Evolutionary conservation across 148 eudicot genomes (phyloP), one percentile per base, ranked within the genome.

Genomic region (Vaccinium myrtillus): DNA sequence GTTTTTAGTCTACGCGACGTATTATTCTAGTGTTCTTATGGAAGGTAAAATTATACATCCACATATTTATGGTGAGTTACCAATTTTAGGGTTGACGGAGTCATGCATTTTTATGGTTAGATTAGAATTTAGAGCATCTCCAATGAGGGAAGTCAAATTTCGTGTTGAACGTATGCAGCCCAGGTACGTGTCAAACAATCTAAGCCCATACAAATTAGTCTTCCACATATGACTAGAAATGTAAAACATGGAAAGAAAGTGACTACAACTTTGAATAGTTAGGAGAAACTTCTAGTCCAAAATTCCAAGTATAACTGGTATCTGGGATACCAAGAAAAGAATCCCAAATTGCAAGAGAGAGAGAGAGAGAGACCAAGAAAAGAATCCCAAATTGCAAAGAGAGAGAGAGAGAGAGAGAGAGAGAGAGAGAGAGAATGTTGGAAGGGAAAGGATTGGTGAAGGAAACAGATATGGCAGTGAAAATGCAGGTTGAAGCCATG

Each of bases 401-500:
- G n/a, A n/a, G n/a, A n/a, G n/a, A n/a, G n/a, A n/a, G n/a, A n/a
- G n/a, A n/a, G n/a, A n/a, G 70, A 65, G 56, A 82, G 81, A 77
- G 23, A 77, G 30, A 81, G 51, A 81, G 85, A 83, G 83, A 84
- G 83, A 91, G 88, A 88, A 95, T 95, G 98, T 86, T 95, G 91
- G 98, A 95, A 90, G 98, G 98, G 75, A 95, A 94, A 85, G 98
- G 91, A 12, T 19, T 92, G 89, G 87, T 94, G 43, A 93, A 93
- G 71, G 97, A 95, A 69, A 92, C 97, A 86, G 98, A 95, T 81
- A 95, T 95, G 98, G 93, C 95, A 25, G 12, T 82, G 86, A 95
- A 91, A 89, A 92, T 92, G 98, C 98, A 95, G 92, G 85, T 92
- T 79, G 95, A 93, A 87, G 98, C 98, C 55, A 94, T 92, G 95